Evolutionary conservation across 164 flowering plant genomes (phyloP).

Genomic region (Warburgia ugandensis): DNA sequence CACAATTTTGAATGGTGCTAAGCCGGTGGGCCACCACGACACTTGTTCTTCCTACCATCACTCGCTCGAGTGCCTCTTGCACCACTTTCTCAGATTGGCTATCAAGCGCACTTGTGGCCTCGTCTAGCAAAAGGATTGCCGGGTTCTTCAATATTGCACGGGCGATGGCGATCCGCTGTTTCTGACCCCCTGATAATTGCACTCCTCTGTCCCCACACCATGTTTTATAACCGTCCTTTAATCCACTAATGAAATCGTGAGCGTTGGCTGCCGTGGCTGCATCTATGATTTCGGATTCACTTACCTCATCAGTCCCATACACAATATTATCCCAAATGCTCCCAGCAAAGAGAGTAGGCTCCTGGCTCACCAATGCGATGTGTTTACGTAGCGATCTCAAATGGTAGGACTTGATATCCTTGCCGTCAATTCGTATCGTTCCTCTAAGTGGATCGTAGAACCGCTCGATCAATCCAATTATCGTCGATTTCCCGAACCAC

Average conservation of each 20-base stretch:
- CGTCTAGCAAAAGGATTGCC: slow-evolving; percentile 27
- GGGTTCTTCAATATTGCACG: slow-evolving; percentile 35
- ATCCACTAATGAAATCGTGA: slow-evolving; percentile 31
- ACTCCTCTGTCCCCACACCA: slow-evolving; percentile 40
- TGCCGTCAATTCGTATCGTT: slow-evolving; percentile 28
- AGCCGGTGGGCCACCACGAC: slow-evolving; percentile 45
- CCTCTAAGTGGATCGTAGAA: slow-evolving; percentile 39
- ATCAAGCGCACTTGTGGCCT: slow-evolving; percentile 42
- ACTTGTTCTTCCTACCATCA: slow-evolving; percentile 34
- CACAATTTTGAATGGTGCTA: slow-evolving; percentile 35
- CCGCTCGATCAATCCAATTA: slow-evolving; percentile 36
- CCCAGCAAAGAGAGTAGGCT: slow-evolving; percentile 35
- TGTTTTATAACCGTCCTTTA: slow-evolving; percentile 38
- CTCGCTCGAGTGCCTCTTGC: slow-evolving; percentile 35
- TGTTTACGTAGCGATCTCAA: slow-evolving; percentile 29
- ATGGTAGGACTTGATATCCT: slow-evolving; percentile 25
- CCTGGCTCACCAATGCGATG: slow-evolving; percentile 40
- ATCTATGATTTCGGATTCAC: slow-evolving; percentile 25
- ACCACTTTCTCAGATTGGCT: slow-evolving; percentile 35
- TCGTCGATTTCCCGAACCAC: slow-evolving; percentile 42
- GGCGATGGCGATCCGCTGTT: slow-evolving; percentile 42
- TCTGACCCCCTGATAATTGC: slow-evolving; percentile 44
- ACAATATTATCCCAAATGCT: slow-evolving; percentile 33
- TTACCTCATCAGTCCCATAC: slow-evolving; percentile 23
- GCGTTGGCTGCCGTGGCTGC: slow-evolving; percentile 36